A percentile compares a stretch with the other conserved stretches of the same genome.
These are phyloP conservation scores for Coemansia sp. DNA, from an alignment of 192 early-diverging fungal species.

Conservation along the genomic window DNA sequence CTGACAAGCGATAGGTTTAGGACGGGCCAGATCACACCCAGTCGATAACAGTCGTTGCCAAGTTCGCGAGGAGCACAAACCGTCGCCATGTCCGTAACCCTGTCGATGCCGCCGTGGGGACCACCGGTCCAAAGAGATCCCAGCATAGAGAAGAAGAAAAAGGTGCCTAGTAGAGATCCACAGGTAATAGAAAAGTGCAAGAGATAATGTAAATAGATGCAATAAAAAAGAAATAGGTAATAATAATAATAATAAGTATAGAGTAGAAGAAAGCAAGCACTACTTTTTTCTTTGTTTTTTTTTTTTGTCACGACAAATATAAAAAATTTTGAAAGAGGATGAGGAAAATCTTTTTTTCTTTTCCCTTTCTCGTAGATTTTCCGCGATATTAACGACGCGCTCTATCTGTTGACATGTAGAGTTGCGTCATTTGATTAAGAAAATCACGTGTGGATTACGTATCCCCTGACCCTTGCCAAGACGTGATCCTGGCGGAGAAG, in stretches of 20 bases:
- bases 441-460: not conserved
- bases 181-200: not conserved
- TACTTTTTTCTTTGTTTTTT: not conserved
- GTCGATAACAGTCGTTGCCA: conserved; percentile 37
- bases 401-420: not conserved
- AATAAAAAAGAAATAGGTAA: not conserved
- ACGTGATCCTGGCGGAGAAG: too few relatives aligned
- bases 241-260: not conserved
- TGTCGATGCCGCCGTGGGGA: not conserved
- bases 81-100: too few relatives aligned
- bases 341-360: conserved; percentile 3
- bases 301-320: not conserved
- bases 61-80: conserved; percentile 10
- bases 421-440: not conserved
- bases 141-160: not conserved
- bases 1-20: conserved; percentile 3
- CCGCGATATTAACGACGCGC: not conserved
- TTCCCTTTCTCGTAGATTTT: not conserved
- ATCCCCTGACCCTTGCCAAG: not conserved
- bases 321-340: not conserved
- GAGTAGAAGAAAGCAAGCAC: not conserved
- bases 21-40: conserved; percentile 38
- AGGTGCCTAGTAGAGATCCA: not conserved
- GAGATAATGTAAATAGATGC: not conserved
- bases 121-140: not conserved